A percentile compares a stretch with the other conserved stretches of the same genome.
Conservation (phyloP, 2,329 filamentous ascomycete genomes). For the Fonsecaea nubica region DNA sequence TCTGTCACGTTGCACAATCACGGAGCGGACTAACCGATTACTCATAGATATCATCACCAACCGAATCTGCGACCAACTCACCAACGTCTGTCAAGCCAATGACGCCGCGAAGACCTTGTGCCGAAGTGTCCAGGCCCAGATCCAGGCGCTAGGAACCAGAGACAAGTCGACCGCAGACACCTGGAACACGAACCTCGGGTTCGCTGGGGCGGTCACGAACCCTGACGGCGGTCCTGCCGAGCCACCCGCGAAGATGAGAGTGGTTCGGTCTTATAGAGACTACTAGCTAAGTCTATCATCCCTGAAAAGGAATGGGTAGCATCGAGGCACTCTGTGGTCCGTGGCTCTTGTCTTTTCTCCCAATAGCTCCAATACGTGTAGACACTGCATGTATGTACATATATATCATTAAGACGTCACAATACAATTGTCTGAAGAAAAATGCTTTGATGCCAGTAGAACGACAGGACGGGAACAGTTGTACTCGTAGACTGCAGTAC, state of each 20-base stretch:
- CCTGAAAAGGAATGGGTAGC: no score
- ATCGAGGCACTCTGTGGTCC: not conserved
- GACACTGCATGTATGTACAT: no score
- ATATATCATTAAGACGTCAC: no score
- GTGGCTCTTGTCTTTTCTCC: no score
- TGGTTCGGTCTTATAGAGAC: constrained; percentile 18
- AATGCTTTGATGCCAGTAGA: no score
- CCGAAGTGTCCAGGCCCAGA: constrained; percentile 59
- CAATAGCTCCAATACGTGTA: no score
- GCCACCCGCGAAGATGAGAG: constrained; percentile 34
- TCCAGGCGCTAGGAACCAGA: constrained; percentile 53
- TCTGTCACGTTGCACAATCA: not conserved
- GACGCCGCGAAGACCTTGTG: constrained; percentile 64
- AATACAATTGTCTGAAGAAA: no score
- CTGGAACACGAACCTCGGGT: constrained; percentile 51
- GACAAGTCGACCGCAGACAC: constrained; percentile 51
- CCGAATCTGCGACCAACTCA: constrained; percentile 72
- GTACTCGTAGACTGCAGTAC: no score
- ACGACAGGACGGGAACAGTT: no score
- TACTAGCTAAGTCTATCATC: not conserved
- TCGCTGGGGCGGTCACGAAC: constrained; percentile 39
- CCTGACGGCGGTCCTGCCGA: constrained; percentile 31
- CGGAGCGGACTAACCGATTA: not conserved
- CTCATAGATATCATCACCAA: constrained; percentile 70
- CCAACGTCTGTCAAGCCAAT: constrained; percentile 70